Conservation (phyloP, 2,329 filamentous ascomycete species). For the Xylaria sp. region DNA sequence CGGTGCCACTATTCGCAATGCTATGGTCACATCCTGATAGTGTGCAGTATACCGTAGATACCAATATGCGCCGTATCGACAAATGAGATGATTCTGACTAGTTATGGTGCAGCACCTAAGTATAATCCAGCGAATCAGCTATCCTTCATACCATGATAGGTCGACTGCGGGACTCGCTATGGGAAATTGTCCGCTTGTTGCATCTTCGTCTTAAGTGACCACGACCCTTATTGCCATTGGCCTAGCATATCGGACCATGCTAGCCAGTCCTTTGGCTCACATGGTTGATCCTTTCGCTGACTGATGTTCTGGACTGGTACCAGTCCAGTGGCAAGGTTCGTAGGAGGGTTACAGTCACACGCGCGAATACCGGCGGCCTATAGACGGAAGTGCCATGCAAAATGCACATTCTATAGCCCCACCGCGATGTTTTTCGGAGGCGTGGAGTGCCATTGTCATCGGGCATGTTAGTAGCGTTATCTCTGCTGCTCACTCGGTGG, state of each 20-base stretch:
- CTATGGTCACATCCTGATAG: conserved; percentile 33
- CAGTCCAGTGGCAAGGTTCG: conserved; percentile 42
- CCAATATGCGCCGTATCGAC: conserved; percentile 28
- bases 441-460: conserved; percentile 37
- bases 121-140: conserved; percentile 24
- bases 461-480: conserved; percentile 38
- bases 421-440: conserved; percentile 25
- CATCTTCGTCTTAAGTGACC: conserved; percentile 19
- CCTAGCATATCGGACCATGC: conserved; percentile 36
- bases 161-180: conserved; percentile 8
- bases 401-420: conserved; percentile 37
- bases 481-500: conserved; percentile 34
- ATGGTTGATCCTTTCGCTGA: conserved; percentile 44
- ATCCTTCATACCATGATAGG: conserved; percentile 13
- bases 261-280: conserved; percentile 47
- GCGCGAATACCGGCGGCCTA: conserved; percentile 30
- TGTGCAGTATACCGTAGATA: conserved; percentile 9
- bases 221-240: conserved; percentile 21
- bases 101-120: background rate
- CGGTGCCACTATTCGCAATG: conserved; percentile 24
- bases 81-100: conserved; percentile 22
- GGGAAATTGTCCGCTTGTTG: conserved; percentile 18
- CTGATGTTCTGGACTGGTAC: conserved; percentile 36
- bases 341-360: conserved; percentile 44
- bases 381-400: background rate